phyloP scores from a whole-genome alignment of 2,329 filamentous ascomycete genomes.

The Paraconiothyrium sp. region DNA sequence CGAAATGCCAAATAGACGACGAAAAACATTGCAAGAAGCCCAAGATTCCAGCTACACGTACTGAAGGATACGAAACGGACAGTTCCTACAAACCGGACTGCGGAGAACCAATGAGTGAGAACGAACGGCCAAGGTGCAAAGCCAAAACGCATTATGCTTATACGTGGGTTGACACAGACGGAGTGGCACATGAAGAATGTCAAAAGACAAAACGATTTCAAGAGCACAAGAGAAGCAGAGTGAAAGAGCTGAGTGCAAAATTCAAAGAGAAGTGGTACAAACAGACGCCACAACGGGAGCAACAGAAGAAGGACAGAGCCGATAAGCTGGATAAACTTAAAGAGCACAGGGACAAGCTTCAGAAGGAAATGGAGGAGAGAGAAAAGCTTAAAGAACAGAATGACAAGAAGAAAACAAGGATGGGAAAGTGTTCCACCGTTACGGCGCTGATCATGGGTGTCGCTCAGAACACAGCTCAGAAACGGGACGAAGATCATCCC shows the following conservation, averaged over 20 bases:
- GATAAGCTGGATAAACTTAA: slow-evolving; percentile 16
- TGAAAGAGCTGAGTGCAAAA: slow-evolving; percentile 8
- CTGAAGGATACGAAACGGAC: slow-evolving; percentile 14
- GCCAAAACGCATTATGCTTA: slow-evolving; percentile 14
- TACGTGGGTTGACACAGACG: slow-evolving; percentile 12
- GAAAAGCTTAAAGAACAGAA: slow-evolving; percentile 17
- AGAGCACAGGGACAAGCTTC: slow-evolving; percentile 9
- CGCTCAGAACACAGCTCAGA: slow-evolving; percentile 10
- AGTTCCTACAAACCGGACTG: slow-evolving; percentile 12
- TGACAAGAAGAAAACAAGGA: slow-evolving; percentile 17
- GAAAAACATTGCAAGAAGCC: slow-evolving; percentile 17
- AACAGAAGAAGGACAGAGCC: slow-evolving; percentile 14
- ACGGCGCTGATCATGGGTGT: slow-evolving; percentile 16
- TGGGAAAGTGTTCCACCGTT: slow-evolving; percentile 12
- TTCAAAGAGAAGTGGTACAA: slow-evolving; percentile 16
- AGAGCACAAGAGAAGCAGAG: slow-evolving; percentile 13
- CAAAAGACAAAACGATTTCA: slow-evolving; percentile 17
- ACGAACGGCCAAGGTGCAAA: slow-evolving; percentile 15
- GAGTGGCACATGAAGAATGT: slow-evolving; percentile 14
- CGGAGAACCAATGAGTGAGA: slow-evolving; percentile 13
- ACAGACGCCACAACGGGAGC: slow-evolving; percentile 16
- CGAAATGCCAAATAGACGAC: slow-evolving; percentile 19
- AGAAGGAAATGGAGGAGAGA: slow-evolving; percentile 13
- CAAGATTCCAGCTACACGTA: slow-evolving; percentile 16
- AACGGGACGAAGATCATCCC: slow-evolving; percentile 17